A percentile compares a stretch with the other conserved stretches of the same genome.
phyloP scores from a whole-genome alignment of 352 stramenopile genomes.

The Phytophthora pini region DNA sequence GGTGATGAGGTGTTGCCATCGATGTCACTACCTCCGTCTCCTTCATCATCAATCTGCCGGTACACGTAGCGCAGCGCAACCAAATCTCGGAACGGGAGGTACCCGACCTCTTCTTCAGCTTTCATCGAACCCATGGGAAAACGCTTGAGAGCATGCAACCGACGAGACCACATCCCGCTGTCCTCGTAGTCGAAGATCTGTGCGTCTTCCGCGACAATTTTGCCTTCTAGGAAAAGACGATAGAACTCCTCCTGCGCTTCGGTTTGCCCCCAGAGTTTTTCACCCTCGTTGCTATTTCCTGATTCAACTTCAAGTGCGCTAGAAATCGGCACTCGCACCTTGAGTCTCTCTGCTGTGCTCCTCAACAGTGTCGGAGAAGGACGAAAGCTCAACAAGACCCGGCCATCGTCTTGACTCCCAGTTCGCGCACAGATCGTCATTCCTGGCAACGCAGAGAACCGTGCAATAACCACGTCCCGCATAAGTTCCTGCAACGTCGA shows the following conservation, averaged over 20 bases:
- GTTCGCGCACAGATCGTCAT: constrained; percentile 28
- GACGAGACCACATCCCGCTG: constrained; percentile 68
- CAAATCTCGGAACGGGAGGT: constrained; percentile 60
- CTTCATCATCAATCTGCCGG: constrained; percentile 60
- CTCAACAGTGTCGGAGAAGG: constrained; percentile 53
- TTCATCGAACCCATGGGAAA: constrained; percentile 23
- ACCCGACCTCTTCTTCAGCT: constrained; percentile 23
- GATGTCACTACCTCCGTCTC: constrained; percentile 20
- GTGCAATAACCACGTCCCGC: constrained; percentile 69
- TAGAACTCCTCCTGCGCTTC: constrained; percentile 74
- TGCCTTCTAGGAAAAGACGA: constrained; percentile 70
- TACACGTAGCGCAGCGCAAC: constrained; percentile 73
- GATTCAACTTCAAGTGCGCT: constrained; percentile 54
- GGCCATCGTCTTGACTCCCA: constrained; percentile 13
- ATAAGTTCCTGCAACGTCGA: constrained; percentile 71
- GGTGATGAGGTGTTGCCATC: constrained; percentile 40
- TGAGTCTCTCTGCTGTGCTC: constrained; percentile 50
- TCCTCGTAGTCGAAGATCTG: constrained; percentile 72
- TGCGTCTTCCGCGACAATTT: constrained; percentile 63
- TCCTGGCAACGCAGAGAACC: constrained; percentile 57
- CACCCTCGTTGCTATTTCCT: constrained; percentile 46
- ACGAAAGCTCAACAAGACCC: constrained; percentile 60
- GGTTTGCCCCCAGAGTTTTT: constrained; percentile 39
- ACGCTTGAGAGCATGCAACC: constrained; percentile 58
- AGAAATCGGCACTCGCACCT: constrained; percentile 54